Evolutionary conservation across 257 asterid genomes (phyloP), one percentile per base, ranked within the genome.

Genomic region (Petrea volubilis): DNA sequence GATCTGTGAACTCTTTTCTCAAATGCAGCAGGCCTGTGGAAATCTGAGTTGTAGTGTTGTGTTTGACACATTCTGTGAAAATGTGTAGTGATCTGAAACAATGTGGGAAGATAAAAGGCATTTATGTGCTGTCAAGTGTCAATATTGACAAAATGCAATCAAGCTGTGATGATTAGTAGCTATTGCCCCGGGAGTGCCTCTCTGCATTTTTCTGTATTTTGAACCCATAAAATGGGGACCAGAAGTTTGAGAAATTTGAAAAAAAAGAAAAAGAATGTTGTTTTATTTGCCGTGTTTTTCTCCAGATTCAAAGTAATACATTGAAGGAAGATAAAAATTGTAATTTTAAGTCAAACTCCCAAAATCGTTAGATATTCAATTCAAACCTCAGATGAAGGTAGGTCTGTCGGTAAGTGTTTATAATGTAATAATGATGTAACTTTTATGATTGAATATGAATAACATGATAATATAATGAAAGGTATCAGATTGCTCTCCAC

Each of bases 91-190:
- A 28, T 53, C 28, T 15, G 31, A 29, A 27, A 12, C 27, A 15
- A 46, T 60, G 47, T 52, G 41, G 31, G 14, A 31, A 11, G n/a
- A 17, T 1, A 50, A 0, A 4, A 23, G 12, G 13, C 28, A 23
- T 20, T 2, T 29, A 24, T 9, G 44, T 23, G 34, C 2, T 29
- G 56, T 69, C 56, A 55, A 67, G 3, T 31, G 38, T 31, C 38
- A 31, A 7, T 2, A 56, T 20, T 31, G 74, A 83, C 81, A 77
- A 79, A 79, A 73, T 84, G 78, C 84, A 78, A 85, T 88, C 87
- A 82, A 79, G 34, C 72, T 75, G 88, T 81, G 69, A 91, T 91
- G 90, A 91, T 89, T 76, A 82, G 82, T 89, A 78, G 85, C 91
- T 85, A 33, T 85, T 83, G 38, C 67, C 40, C 52, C 78, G 83